These are phyloP conservation scores for Aspergillus saccharolyticus DNA, from an alignment of 495 filamentous ascomycete genomes.

Conservation along the genomic window DNA sequence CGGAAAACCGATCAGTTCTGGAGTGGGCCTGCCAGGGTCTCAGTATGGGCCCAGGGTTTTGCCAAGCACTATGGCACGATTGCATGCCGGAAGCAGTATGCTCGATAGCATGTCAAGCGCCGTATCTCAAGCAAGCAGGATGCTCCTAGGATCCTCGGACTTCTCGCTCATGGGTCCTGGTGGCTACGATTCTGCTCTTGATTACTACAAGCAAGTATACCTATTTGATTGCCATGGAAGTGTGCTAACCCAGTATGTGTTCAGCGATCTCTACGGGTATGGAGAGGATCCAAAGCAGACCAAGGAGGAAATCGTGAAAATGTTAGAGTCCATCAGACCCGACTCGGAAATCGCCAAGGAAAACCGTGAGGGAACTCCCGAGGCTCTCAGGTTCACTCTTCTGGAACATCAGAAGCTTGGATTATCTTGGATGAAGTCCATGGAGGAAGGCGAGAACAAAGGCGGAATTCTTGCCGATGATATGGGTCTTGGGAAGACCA, in stretches of 20 bases:
- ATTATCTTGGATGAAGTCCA: slow-evolving; percentile 74
- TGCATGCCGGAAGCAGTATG: slow-evolving; percentile 11
- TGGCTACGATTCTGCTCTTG: background rate
- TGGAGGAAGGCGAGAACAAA: slow-evolving; percentile 71
- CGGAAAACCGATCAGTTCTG: slow-evolving; percentile 1
- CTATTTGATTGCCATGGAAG: background rate
- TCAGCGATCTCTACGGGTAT: slow-evolving; percentile 20
- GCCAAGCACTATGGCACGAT: slow-evolving; percentile 19
- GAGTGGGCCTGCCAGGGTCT: slow-evolving; percentile 1
- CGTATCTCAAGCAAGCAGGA: slow-evolving; percentile 8
- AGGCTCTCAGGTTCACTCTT: slow-evolving; percentile 61
- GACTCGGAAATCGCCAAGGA: slow-evolving; percentile 63
- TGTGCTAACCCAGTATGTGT: slow-evolving; percentile 8
- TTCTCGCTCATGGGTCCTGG: background rate
- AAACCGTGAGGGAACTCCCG: slow-evolving; percentile 68
- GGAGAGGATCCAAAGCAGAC: slow-evolving; percentile 54
- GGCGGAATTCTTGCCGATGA: slow-evolving; percentile 87
- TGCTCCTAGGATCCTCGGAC: slow-evolving; percentile 4
- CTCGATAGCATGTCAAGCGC: background rate
- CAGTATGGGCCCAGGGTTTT: slow-evolving; percentile 12
- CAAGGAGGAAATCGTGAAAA: slow-evolving; percentile 58
- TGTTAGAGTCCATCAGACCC: slow-evolving; percentile 69
- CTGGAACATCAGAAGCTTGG: slow-evolving; percentile 84
- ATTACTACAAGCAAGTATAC: slow-evolving; percentile 6
- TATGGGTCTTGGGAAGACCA: slow-evolving; percentile 96